phyloP scores from a whole-genome alignment of 2,329 filamentous ascomycete genomes.

The Thelonectria blattea region DNA sequence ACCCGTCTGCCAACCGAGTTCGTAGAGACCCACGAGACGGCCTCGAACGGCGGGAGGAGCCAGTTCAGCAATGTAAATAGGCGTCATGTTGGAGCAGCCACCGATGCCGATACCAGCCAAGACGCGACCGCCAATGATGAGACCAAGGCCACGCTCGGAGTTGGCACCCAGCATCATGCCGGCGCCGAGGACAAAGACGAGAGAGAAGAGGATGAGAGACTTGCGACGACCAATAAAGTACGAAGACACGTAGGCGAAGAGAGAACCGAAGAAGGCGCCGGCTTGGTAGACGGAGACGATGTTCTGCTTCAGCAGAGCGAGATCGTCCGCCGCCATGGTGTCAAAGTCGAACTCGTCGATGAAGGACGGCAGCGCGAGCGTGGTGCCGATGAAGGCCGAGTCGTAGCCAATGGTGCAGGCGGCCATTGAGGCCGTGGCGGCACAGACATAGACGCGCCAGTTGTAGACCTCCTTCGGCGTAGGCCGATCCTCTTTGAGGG shows the following conservation, averaged over 20 bases:
- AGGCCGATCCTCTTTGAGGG: slow-evolving; percentile 61
- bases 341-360: slow-evolving; percentile 70
- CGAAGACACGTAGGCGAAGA: slow-evolving; percentile 69
- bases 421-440: slow-evolving; percentile 60
- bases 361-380: slow-evolving; percentile 74
- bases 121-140: slow-evolving; percentile 67
- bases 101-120: slow-evolving; percentile 69
- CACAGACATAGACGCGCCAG: slow-evolving; percentile 64
- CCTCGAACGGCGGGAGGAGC: slow-evolving; percentile 68
- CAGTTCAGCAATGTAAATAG: slow-evolving; percentile 66
- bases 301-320: slow-evolving; percentile 71
- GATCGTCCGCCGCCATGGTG: slow-evolving; percentile 51
- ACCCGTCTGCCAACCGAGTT: slow-evolving; percentile 70
- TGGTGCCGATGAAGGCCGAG: slow-evolving; percentile 80
- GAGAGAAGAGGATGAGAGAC: slow-evolving; percentile 65
- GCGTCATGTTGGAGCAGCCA: slow-evolving; percentile 66
- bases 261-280: slow-evolving; percentile 81
- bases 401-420: slow-evolving; percentile 67
- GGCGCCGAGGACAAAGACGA: slow-evolving; percentile 73
- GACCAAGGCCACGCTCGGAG: slow-evolving; percentile 65
- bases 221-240: slow-evolving; percentile 72
- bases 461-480: slow-evolving; percentile 65
- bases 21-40: slow-evolving; percentile 70
- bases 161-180: slow-evolving; percentile 75
- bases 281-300: slow-evolving; percentile 85